Conservation (phyloP, 2,329 filamentous ascomycete genomes). For the Stagonosporopsis rhizophila region DNA sequence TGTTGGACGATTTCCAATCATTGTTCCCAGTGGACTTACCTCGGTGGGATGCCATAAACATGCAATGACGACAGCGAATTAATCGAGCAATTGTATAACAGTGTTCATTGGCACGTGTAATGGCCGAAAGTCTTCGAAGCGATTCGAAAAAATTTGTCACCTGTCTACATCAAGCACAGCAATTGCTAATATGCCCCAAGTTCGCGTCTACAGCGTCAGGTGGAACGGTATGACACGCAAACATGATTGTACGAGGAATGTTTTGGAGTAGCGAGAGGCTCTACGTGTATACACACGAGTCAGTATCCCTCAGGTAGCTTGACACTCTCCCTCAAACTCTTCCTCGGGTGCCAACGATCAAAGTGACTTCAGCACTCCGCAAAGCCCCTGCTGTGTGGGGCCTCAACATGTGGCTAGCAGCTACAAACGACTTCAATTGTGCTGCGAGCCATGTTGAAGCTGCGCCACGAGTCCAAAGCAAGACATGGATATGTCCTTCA, state of each 20-base stretch:
- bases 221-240: too few species aligned
- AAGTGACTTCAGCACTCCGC: not conserved
- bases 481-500: not conserved
- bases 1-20: not conserved
- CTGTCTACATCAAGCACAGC: not conserved
- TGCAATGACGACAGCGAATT: not conserved
- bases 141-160: not conserved
- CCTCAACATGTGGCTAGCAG: not conserved
- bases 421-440: too few species aligned
- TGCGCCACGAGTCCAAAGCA: not conserved
- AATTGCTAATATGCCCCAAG: not conserved
- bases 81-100: not conserved
- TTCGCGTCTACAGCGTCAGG: not conserved
- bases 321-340: not conserved
- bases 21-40: not conserved
- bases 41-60: constrained; percentile 3
- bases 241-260: too few species aligned
- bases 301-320: not conserved
- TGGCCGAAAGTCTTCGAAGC: not conserved
- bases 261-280: too few species aligned
- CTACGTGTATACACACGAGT: not conserved
- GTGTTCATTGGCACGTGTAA: not conserved
- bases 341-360: not conserved
- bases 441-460: not conserved
- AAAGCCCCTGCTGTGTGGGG: not conserved